Percentiles rank a stretch among this genome's conserved stretches.
Evolutionary conservation across 768 basidiomycete genomes (phyloP).

Genomic region (Auriscalpium microsporum): DNA sequence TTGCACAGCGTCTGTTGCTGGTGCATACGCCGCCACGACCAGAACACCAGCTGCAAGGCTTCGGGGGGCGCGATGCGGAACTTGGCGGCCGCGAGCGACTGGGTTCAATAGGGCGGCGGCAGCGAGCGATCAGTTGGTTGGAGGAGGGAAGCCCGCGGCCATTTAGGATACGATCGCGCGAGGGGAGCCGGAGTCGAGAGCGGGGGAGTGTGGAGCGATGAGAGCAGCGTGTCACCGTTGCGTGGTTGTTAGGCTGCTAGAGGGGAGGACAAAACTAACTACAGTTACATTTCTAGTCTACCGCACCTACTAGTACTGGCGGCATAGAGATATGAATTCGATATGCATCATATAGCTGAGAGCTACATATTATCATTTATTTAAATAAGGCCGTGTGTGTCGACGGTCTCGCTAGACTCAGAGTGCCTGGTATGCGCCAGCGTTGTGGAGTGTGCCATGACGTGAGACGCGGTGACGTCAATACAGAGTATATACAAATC

Average conservation of each 20-base stretch:
- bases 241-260: background rate
- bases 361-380: too few species aligned
- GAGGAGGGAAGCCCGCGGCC: constrained; percentile 2
- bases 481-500: background rate
- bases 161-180: background rate
- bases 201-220: constrained; percentile 8
- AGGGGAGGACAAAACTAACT: background rate
- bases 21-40: constrained; percentile 59
- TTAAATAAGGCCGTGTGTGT: too few species aligned
- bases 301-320: too few species aligned
- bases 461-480: constrained; percentile 3
- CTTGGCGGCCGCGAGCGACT: background rate
- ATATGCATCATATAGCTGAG: too few species aligned
- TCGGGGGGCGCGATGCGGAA: constrained; percentile 1
- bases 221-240: background rate
- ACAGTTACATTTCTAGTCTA: background rate
- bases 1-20: constrained; percentile 49
- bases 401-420: background rate
- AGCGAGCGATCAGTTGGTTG: background rate
- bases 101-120: constrained; percentile 6
- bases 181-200: background rate
- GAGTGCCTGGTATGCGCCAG: background rate
- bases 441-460: background rate
- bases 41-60: constrained; percentile 7
- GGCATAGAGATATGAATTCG: too few species aligned